phyloP scores from a whole-genome alignment of 805 yeast species.

The Lipomyces chichibuensis region DNA sequence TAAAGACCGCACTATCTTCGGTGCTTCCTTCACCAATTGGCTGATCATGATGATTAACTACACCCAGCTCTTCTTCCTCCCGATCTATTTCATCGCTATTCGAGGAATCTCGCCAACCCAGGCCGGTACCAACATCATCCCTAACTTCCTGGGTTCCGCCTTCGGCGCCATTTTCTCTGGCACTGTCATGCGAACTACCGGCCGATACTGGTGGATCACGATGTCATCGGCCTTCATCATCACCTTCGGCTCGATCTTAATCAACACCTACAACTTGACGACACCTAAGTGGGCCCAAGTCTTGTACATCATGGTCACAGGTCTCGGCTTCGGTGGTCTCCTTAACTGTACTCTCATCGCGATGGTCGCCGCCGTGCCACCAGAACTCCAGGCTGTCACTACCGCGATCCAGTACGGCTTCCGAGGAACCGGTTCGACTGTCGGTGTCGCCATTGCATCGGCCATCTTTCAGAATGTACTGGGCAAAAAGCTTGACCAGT shows the following conservation, averaged over 20 bases:
- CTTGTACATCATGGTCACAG: slow-evolving; percentile 50
- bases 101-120: slow-evolving; percentile 56
- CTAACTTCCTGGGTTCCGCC: slow-evolving; percentile 68
- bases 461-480: slow-evolving; percentile 57
- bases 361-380: slow-evolving; percentile 64
- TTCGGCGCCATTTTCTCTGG: slow-evolving; percentile 71
- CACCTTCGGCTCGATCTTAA: slow-evolving; percentile 22
- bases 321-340: slow-evolving; percentile 59
- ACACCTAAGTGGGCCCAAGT: slow-evolving; percentile 27
- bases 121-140: slow-evolving; percentile 55
- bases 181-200: slow-evolving; percentile 64
- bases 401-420: slow-evolving; percentile 78
- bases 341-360: slow-evolving; percentile 64
- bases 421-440: slow-evolving; percentile 69
- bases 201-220: slow-evolving; percentile 43
- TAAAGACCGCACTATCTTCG: slow-evolving; percentile 59
- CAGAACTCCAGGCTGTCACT: slow-evolving; percentile 65
- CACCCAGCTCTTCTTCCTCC: slow-evolving; percentile 67
- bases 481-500: slow-evolving; percentile 33
- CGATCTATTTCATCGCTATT: slow-evolving; percentile 65
- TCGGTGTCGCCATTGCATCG: slow-evolving; percentile 64
- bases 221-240: slow-evolving; percentile 35
- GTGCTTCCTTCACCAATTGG: slow-evolving; percentile 71
- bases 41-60: slow-evolving; percentile 70
- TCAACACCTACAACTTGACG: slow-evolving; percentile 15